Evolutionary conservation across 441 rosid genomes (phyloP), one percentile per base, ranked within the genome.

Genomic region (Jatropha multifida): DNA sequence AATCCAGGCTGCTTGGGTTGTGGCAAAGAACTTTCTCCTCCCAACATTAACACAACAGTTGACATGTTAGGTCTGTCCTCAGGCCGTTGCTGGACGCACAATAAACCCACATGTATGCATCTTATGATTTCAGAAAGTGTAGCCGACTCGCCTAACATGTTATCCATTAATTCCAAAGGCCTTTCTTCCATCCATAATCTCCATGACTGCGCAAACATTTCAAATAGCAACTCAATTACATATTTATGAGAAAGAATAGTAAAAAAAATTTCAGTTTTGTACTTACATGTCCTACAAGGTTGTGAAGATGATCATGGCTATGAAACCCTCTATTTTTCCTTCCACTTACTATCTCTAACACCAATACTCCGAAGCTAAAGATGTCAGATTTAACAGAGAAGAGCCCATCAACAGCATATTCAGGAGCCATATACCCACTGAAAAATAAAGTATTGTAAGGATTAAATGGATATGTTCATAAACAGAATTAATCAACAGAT

Each of bases 21-120:
- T 0, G 83, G 80, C 79, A 32, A 32, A 0, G 32, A 32, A 32
- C 32, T 32, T 32, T 32, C 32, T 32, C 32, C 32, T 0, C 88
- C 83, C 14, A 90, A 74, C 94, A 90, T 88, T 74, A 90, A 70
- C 38, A 89, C 79, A 17, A 84, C 87, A 11, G 82, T 79, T 0
- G 90, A 83, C 93, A 92, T 89, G 7, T 48, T 83, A 51, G 94
- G 97, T 77, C 94, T 81, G 65, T 89, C 90, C 7, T 85, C 87
- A 4, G 94, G 86, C 8, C 78, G 85, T 76, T 89, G 89, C 79
- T 91, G 93, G 68, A 90, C 94, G 12, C 94, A 92, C 27, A 90
- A 60, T 10, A 92, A 84, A 2, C 93, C 97, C 3, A 92, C 88
- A 38, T 92, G 92, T 17, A 88, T 80, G 78, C 92, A 89, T 80